Percentiles rank a stretch among this genome's conserved stretches.
These are phyloP conservation scores for Mucor mucedo DNA, from an alignment of 371 early-diverging fungal species.

Conservation along the genomic window DNA sequence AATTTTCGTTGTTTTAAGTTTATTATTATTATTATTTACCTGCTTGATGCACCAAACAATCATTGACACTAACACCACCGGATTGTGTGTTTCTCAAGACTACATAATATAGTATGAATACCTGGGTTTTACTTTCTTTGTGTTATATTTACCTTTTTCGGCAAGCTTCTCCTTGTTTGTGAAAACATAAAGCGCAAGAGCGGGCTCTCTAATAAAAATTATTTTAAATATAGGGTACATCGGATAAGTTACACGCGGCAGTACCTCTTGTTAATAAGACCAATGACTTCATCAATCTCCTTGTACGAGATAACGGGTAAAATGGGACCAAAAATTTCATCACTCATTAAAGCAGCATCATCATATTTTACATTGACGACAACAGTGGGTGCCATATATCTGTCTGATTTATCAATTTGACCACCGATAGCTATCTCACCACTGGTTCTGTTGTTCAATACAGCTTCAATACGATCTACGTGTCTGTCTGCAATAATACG, in stretches of 20 bases:
- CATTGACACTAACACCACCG: slow-evolving; percentile 84
- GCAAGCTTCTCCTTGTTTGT: slow-evolving; percentile 48
- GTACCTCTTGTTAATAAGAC: slow-evolving; percentile 60
- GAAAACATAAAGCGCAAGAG: slow-evolving; percentile 76
- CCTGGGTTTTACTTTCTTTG: neutral
- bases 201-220: slow-evolving; percentile 48
- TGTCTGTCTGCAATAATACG: slow-evolving; percentile 80
- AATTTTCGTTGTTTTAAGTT: slow-evolving; percentile 3
- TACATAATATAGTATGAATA: slow-evolving; percentile 18
- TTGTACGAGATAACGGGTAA: slow-evolving; percentile 81
- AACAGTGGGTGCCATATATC: slow-evolving; percentile 36
- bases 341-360: slow-evolving; percentile 41
- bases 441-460: slow-evolving; percentile 59
- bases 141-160: slow-evolving; percentile 27
- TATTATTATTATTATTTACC: slow-evolving; percentile 33
- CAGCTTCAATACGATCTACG: slow-evolving; percentile 64
- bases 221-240: neutral
- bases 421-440: slow-evolving; percentile 63
- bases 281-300: slow-evolving; percentile 75
- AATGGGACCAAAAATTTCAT: slow-evolving; percentile 85
- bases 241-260: neutral
- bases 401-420: slow-evolving; percentile 24
- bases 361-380: slow-evolving; percentile 28
- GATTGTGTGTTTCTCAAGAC: slow-evolving; percentile 70
- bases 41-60: slow-evolving; percentile 71